Conservation (phyloP, 176 grass and related monocot species). For the Rhynchospora breviuscula region DNA sequence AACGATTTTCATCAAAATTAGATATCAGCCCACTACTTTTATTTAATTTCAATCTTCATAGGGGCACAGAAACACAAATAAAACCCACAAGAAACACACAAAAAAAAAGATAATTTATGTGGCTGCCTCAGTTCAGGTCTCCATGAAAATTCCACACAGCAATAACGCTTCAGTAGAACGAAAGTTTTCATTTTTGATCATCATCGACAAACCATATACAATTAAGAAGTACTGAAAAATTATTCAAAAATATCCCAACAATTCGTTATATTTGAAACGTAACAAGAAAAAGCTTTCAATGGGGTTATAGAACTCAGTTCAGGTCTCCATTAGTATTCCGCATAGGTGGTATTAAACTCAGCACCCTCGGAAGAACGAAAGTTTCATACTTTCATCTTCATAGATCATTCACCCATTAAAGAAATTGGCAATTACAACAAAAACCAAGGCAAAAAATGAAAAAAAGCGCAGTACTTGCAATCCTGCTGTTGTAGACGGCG, state of each 20-base stretch:
- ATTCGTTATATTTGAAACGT: no score
- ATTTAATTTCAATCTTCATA: background rate
- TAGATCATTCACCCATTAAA: background rate
- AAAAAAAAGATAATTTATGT: background rate
- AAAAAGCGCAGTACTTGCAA: background rate
- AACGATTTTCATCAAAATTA: slow-evolving; percentile 2
- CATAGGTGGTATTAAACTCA: background rate
- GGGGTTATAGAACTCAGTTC: background rate
- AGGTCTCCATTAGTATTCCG: slow-evolving; percentile 10
- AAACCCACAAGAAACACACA: background rate
- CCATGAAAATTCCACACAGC: slow-evolving; percentile 25
- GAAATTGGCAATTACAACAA: background rate
- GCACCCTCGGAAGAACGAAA: slow-evolving; percentile 18
- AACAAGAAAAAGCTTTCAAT: background rate
- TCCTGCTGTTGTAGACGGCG: background rate
- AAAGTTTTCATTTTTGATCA: slow-evolving; percentile 30
- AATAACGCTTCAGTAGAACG: slow-evolving; percentile 27
- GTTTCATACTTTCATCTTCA: background rate
- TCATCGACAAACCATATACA: background rate
- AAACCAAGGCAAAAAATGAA: background rate
- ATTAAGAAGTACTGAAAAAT: background rate
- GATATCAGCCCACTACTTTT: slow-evolving; percentile 12
- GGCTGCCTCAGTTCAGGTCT: slow-evolving; percentile 20
- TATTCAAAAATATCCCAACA: background rate
- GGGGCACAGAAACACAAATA: background rate